Base-by-base conservation (phyloP, 768 basidiomycete species). In the Suillus placidus region DNA sequence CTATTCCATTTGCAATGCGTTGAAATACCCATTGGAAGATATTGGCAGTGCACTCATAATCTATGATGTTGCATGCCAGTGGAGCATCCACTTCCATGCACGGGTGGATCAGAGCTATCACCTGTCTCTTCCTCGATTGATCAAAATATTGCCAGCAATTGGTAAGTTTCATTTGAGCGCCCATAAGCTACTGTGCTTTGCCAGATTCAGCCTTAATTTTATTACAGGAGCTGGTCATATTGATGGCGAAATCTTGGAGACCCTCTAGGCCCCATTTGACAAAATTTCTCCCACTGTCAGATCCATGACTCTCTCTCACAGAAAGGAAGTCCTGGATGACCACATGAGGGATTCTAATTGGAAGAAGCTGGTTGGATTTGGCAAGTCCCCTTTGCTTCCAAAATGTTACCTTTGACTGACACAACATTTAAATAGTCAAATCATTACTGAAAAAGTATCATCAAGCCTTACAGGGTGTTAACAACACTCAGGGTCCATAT, bases 211-310 rank as follows among this genome's bases (percentile, higher is more conserved):
- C 2, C 69, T 71, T 0, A 68, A 66, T 18, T 79, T 72, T 34
- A 71, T 81, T 12, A 51, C 47, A 3, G 78, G 79, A 0, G 69
- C 67, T 0, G 75, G 76, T 0, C 67, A 76, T 8, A 47, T 77
- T 0, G 75, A 78, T 56, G 76, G 78, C 0, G 74, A 80, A 47
- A 77, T 80, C 4, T 38, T 81, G 9, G 79, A 80, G 45, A 77
- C 75, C 0, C 54, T 80, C 0, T 81, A 78, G 79, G 63, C 72
- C 0, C 35, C 65, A 0, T 63, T 80, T 0, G 18, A 80, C 47
- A 66, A 72, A 1, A 69, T 76, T 0, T 73, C 74, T 0, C 37
- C 69, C 0, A 73, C 69, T 10, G 71, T 72, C 0, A 51, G 73
- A 0, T 69, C 68, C 0, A 77, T 78, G 65, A 63, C 71, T 0